Evolutionary conservation across 2,329 filamentous ascomycete species (phyloP).

Genomic region (Claviceps africana): DNA sequence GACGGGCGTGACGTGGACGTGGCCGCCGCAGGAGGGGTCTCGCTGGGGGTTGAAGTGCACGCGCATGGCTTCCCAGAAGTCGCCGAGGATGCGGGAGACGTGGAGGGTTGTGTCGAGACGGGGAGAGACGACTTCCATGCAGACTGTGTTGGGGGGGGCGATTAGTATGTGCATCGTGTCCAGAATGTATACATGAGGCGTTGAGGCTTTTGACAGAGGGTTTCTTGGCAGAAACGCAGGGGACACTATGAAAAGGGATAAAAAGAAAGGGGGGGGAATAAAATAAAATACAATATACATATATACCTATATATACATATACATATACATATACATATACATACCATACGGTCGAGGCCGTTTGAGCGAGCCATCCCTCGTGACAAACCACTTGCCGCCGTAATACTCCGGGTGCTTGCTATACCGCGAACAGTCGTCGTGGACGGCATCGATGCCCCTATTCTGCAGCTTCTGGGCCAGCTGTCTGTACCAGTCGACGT

Average conservation of each 20-base stretch:
- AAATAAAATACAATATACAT: no score
- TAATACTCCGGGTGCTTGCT: slow-evolving; percentile 29
- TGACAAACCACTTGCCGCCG: slow-evolving; percentile 28
- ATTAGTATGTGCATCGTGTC: no score
- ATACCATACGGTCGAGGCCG: slow-evolving; percentile 22
- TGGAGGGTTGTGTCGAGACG: slow-evolving; percentile 21
- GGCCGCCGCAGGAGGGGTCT: slow-evolving; percentile 23
- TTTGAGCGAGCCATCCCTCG: slow-evolving; percentile 25
- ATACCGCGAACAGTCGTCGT: slow-evolving; percentile 24
- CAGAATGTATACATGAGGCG: no score
- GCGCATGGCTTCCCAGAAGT: slow-evolving; percentile 28
- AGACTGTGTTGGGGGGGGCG: no score
- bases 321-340: slow-evolving; percentile 8
- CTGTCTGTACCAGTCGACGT: slow-evolving; percentile 26
- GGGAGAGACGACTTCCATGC: slow-evolving; percentile 28
- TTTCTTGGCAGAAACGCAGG: no score
- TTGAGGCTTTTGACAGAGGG: no score
- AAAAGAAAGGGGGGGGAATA: background rate
- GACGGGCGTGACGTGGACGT: slow-evolving; percentile 26
- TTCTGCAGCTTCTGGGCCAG: slow-evolving; percentile 25
- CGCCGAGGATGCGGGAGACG: slow-evolving; percentile 19
- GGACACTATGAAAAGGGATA: background rate
- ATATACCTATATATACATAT: no score
- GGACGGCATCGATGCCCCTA: slow-evolving; percentile 22
- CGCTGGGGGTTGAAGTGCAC: slow-evolving; percentile 25